Conservation (phyloP, 2,329 filamentous ascomycete genomes). For the Beauveria caledonica region DNA sequence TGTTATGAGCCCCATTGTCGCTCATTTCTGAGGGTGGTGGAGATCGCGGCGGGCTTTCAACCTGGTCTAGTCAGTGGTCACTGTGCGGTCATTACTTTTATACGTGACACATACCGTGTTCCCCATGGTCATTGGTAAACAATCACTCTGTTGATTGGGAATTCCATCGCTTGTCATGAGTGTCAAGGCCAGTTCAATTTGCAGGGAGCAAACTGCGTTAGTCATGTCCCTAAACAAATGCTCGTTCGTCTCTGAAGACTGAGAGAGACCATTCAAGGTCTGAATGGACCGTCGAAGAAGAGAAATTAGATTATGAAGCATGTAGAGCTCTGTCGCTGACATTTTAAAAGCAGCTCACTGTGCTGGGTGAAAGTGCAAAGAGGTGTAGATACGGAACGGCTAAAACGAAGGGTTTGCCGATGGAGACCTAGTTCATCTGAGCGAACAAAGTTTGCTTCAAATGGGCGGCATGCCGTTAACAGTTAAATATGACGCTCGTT, state of each 20-base stretch:
- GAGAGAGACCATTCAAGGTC: not conserved
- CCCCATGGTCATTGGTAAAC: not conserved
- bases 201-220: not conserved
- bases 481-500: not conserved
- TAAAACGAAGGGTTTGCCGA: not conserved
- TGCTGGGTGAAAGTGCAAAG: not conserved
- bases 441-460: not conserved
- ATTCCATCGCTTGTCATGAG: not conserved
- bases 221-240: not conserved
- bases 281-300: not conserved
- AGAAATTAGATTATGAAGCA: not conserved
- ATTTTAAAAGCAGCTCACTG: not conserved
- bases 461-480: not conserved
- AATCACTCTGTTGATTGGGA: not conserved
- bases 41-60: not conserved
- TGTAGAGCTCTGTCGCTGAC: not conserved
- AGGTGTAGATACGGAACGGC: not conserved
- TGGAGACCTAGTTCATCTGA: not conserved
- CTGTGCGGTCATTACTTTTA: not conserved
- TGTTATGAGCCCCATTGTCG: not conserved
- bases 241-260: not conserved
- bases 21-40: not conserved
- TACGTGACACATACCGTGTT: not conserved
- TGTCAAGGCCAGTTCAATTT: not conserved
- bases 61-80: not conserved